Base-by-base conservation (phyloP, 2,329 filamentous ascomycete genomes). In the Nakataea oryzae region DNA sequence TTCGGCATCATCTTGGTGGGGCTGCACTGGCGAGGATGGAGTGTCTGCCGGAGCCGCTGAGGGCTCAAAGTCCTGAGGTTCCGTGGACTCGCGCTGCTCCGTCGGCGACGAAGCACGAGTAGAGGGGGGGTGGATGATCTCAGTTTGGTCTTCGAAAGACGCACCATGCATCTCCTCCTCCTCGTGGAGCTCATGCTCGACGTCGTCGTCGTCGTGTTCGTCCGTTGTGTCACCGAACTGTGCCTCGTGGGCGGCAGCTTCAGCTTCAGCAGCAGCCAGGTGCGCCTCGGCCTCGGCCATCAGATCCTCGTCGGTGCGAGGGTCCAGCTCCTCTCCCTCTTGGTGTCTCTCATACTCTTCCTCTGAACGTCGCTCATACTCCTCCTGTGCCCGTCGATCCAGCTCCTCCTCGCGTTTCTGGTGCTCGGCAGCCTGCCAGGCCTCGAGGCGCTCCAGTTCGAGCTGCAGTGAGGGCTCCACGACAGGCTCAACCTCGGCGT, bases 401-500 rank as follows among this genome's bases (percentile, higher is more conserved):
- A 65, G 67, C 57, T 71, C 66, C 71, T 75, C 41, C 71, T 58
- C 65, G 29, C 64, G 67, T 26, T 72, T 69, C 26, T 71, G 70
- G 60, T 75, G 73, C 54, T 82, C 76, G 62, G 78, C 75, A 47
- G 77, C 74, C 14, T 68, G 64, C 54, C 71, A 61, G 9, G 75
- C 74, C 50, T 77, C 78, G 11, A 87, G 74, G n/a, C 75, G 76
- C 63, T 86, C 83, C 26, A 92, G 75, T 66, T 86, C 84, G 24
- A 81, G 80, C 61, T 86, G 80, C 14, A 88, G 70, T 1, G 78
- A 74, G 0, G 82, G 73, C 24, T 86, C 83, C 13, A 92, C 81
- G 69, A 87, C 83, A 3, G 95, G 89, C 68, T 90, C 85, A 61
- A 99, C 85, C 74, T 97, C 93, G 1, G 96, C 90, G 70, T 99